These are phyloP conservation scores for Aegilops umbellulata DNA, from an alignment of 176 grass and related monocot genomes.

Conservation along the genomic window DNA sequence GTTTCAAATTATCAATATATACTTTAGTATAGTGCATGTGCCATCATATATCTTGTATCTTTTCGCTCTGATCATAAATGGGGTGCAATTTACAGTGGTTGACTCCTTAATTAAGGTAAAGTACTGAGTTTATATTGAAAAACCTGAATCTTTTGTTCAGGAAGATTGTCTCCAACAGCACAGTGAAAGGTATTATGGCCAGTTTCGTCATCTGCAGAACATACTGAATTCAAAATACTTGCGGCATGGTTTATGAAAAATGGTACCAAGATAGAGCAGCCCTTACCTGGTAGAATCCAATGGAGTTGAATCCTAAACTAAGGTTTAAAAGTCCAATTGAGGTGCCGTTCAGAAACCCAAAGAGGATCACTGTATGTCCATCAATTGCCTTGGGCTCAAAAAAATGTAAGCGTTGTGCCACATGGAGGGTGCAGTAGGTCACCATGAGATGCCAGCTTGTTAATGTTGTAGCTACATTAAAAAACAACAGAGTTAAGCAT, in stretches of 20 bases:
- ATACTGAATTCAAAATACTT: conserved; percentile 25
- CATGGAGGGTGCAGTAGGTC: conserved; percentile 93
- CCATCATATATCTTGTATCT: conserved; percentile 21
- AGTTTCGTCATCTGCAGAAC: conserved; percentile 96
- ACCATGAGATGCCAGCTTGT: conserved; percentile 99
- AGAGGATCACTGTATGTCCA: conserved; percentile 83
- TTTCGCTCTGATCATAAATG: conserved; percentile 19
- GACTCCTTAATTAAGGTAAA: conserved; percentile 27
- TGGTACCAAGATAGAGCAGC: not conserved
- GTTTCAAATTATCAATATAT: conserved; percentile 3
- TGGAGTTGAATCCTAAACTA: conserved; percentile 98
- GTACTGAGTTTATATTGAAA: conserved; percentile 13
- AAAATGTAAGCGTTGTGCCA: conserved; percentile 82
- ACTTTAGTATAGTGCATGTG: conserved; percentile 11
- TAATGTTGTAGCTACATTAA: conserved; percentile 80
- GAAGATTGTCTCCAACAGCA: conserved; percentile 91
- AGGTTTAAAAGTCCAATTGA: conserved; percentile 98
- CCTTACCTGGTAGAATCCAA: conserved; percentile 97
- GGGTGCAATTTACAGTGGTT: not conserved
- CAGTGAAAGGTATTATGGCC: conserved; percentile 98
- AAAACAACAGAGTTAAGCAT: conserved; percentile 18
- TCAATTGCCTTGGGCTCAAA: conserved; percentile 94
- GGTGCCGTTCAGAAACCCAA: conserved; percentile 89
- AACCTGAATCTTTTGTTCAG: conserved; percentile 99
- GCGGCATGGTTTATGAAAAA: conserved; percentile 23